Percentiles rank a stretch among this genome's conserved stretches.
Evolutionary conservation across 2,329 filamentous ascomycete genomes (phyloP).

Genomic region (Gaeumannomyces tritici): DNA sequence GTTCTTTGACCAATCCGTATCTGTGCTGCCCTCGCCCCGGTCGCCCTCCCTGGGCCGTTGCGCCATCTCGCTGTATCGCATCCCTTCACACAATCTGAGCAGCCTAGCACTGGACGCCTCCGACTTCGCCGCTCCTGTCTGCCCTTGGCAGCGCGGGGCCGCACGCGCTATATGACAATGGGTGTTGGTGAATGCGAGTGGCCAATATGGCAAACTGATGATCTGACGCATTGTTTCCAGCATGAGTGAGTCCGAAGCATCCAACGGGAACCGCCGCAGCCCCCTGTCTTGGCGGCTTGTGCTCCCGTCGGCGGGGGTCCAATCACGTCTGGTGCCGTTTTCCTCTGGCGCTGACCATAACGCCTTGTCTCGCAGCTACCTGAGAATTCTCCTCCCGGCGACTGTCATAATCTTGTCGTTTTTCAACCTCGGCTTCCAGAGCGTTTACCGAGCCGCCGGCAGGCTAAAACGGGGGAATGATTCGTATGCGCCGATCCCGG

Average conservation of each 20-base stretch:
- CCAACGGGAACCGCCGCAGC: neutral
- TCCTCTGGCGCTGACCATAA: constrained; percentile 3
- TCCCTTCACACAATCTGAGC: neutral
- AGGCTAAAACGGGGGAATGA: constrained; percentile 38
- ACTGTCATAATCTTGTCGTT: constrained; percentile 61
- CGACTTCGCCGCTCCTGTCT: constrained; percentile 1
- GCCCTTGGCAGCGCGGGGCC: neutral
- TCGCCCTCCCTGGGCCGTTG: neutral
- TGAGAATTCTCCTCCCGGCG: constrained; percentile 72
- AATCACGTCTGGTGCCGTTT: neutral
- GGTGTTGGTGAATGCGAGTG: constrained; percentile 44
- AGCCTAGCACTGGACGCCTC: neutral
- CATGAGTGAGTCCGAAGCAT: constrained; percentile 48
- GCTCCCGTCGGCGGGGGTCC: neutral
- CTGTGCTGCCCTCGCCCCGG: neutral
- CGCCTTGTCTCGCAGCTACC: constrained; percentile 44
- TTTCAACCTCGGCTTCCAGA: constrained; percentile 51
- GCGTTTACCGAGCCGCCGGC: constrained; percentile 38
- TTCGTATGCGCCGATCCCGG: constrained; percentile 48
- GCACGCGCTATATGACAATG: constrained; percentile 18
- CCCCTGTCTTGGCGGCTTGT: constrained; percentile 5
- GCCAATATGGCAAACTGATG: constrained; percentile 54
- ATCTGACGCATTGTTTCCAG: constrained; percentile 54
- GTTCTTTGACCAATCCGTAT: neutral
- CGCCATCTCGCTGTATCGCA: neutral